Evolutionary conservation across 2,329 filamentous ascomycete genomes (phyloP).

Genomic region (Neurospora crassa): DNA sequence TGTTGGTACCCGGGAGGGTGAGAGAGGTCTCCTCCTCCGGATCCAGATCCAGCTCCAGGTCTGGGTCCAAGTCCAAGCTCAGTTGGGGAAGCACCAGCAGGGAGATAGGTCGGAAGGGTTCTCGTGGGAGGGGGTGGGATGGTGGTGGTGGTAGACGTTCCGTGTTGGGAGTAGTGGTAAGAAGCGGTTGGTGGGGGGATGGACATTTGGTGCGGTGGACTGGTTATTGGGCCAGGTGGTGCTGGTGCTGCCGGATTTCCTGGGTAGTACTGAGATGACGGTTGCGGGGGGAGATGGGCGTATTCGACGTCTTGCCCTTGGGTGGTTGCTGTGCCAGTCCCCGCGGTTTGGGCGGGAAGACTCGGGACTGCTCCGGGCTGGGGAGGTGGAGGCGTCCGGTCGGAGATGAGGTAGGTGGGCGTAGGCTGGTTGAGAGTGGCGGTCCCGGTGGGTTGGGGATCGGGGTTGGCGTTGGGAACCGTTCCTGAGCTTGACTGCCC

Average conservation of each 20-base stretch:
- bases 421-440: neutral
- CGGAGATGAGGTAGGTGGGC: neutral
- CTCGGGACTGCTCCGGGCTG: slow-evolving; percentile 47
- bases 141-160: slow-evolving; percentile 32
- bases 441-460: neutral
- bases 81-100: neutral
- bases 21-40: slow-evolving; percentile 23
- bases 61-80: neutral
- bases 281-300: slow-evolving; percentile 39
- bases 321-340: neutral
- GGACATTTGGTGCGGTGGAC: slow-evolving; percentile 38
- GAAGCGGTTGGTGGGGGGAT: slow-evolving; percentile 36
- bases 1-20: slow-evolving; percentile 50
- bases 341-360: slow-evolving; percentile 22
- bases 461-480: neutral
- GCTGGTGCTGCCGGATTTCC: slow-evolving; percentile 11
- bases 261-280: neutral
- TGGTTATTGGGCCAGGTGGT: slow-evolving; percentile 20
- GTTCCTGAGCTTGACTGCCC: neutral
- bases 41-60: neutral
- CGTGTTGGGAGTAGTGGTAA: slow-evolving; percentile 30
- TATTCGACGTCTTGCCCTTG: slow-evolving; percentile 20
- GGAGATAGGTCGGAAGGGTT: neutral
- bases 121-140: neutral
- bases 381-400: slow-evolving; percentile 38